A percentile compares a stretch with the other conserved stretches of the same genome.
These are phyloP conservation scores for Amphicarpaea edgeworthii DNA, from an alignment of 306 rosid species.

Conservation along the genomic window DNA sequence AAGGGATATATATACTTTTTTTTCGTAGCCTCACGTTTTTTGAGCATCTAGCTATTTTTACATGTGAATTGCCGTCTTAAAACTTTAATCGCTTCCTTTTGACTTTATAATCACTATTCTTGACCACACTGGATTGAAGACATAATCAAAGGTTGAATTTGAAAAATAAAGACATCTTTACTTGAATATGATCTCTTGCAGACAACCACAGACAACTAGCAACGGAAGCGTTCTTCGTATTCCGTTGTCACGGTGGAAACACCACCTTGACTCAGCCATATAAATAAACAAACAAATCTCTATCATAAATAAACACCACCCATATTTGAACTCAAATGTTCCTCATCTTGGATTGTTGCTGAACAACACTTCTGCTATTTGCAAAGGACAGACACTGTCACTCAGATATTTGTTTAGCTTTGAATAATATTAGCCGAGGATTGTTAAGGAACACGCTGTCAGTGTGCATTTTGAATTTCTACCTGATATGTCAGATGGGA, in stretches of 20 bases:
- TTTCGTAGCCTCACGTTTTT: not conserved
- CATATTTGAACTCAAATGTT: no score
- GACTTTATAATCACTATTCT: not conserved
- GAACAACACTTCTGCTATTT: not conserved
- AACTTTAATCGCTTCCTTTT: not conserved
- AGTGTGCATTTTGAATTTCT: not conserved
- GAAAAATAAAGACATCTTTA: not conserved
- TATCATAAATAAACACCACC: no score
- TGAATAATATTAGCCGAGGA: not conserved
- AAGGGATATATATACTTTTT: not conserved
- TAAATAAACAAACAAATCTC: no score
- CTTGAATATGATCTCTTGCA: not conserved
- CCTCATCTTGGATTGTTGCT: not conserved
- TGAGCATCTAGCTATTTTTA: not conserved
- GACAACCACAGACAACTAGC: not conserved
- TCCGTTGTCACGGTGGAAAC: no score
- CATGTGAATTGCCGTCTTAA: not conserved
- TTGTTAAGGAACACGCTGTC: not conserved
- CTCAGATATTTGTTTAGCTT: constrained; percentile 2
- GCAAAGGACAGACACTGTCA: not conserved
- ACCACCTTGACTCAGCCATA: no score
- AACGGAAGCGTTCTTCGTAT: not conserved
- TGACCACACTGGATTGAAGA: not conserved
- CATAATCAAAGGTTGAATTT: not conserved
- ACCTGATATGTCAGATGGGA: constrained; percentile 10